Evolutionary conservation across 257 asterid genomes (phyloP).

Genomic region (Solanum neorickii): DNA sequence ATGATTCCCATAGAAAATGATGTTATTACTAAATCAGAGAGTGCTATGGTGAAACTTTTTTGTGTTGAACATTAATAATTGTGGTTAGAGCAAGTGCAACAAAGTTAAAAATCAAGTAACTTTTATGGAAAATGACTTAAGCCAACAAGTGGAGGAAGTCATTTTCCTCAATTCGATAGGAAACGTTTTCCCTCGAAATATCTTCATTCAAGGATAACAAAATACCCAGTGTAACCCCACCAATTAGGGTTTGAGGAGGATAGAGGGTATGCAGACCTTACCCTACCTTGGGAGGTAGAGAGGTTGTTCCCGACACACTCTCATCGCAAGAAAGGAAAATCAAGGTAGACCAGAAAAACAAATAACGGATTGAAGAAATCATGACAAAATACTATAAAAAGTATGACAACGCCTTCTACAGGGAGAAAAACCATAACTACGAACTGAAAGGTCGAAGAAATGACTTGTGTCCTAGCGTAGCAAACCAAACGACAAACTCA

Average conservation of each 20-base stretch:
- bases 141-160: neutral
- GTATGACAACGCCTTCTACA: neutral
- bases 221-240: neutral
- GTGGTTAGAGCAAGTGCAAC: neutral
- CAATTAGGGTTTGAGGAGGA: neutral
- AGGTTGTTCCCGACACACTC: neutral
- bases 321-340: neutral
- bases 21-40: neutral
- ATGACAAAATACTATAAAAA: neutral
- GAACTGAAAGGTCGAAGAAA: neutral
- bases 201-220: neutral
- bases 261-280: neutral
- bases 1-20: neutral
- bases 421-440: neutral
- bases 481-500: neutral
- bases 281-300: neutral
- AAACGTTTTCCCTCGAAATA: neutral
- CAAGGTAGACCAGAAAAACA: neutral
- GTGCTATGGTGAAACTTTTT: neutral
- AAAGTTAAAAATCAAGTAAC: neutral
- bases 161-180: neutral
- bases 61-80: neutral
- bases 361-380: neutral
- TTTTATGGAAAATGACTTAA: neutral
- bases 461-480: neutral